Evolutionary conservation across 257 asterid species (phyloP), one percentile per base, ranked within the genome.

Genomic region (Nicotiana otophora): DNA sequence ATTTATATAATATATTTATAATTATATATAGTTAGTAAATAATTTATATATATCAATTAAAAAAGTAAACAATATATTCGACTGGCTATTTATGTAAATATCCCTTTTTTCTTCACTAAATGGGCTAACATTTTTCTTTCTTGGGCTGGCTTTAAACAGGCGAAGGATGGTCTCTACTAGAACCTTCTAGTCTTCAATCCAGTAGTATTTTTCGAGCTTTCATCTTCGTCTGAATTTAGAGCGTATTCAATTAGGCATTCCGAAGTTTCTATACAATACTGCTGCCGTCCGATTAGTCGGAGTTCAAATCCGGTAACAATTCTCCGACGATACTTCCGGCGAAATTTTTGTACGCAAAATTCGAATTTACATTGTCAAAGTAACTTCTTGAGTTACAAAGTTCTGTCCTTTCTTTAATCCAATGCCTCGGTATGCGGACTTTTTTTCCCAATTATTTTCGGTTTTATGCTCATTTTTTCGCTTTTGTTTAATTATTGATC

Each of bases 381-480:
- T 46, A 74, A 15, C 63, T 75, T 75, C 26, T 67, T 65, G 23
- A 16, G 51, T 17, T 33, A n/a, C 64, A 8, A 17, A 65, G 46
- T 30, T 12, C 60, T 72, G 46, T 20, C n/a, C n/a, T 12, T 48
- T 75, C 15, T 23, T 51, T 26, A 15, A 51, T 4, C 4, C 42
- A 81, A 81, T 81, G 83, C 83, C 83, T 66, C 78, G 83, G 83
- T 81, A 81, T 31, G 67, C 67, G 66, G 0, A 48, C 19, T 31
- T 20, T 0, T 12, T 28, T 36, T 53, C 19, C 14, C 23, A 30
- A 12, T 19, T 80, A 23, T 10, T 48, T 26, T 11, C 3, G 4
- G 30, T 31, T 20, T 81, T 26, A 28, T 23, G 66, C 14, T 15
- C 62, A 31, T 28, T 42, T 36, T 31, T 4, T 26, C n/a, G 17